phyloP scores from a whole-genome alignment of 2,329 filamentous ascomycete species.

The Teratosphaeriaceae sp. region DNA sequence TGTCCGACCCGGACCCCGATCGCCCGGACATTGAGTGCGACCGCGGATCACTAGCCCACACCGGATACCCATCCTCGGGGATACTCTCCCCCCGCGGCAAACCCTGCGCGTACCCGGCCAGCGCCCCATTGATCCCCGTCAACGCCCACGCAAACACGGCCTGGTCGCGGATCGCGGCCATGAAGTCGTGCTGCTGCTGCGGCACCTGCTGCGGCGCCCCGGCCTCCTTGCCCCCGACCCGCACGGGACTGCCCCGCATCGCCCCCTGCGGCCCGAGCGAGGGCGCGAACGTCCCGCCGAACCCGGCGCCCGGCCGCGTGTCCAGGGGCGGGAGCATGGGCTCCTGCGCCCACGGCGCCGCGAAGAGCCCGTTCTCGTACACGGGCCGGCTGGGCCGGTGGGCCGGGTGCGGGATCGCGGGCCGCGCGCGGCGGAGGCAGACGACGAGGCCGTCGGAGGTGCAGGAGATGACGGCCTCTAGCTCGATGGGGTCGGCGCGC shows the following conservation, averaged over 20 bases:
- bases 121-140: slow-evolving; percentile 69
- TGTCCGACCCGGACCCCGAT: no score
- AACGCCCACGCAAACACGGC: slow-evolving; percentile 85
- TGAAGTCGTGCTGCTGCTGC: slow-evolving; percentile 57
- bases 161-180: slow-evolving; percentile 75
- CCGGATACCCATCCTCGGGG: slow-evolving; percentile 53
- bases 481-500: slow-evolving; percentile 50
- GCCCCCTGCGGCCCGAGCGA: slow-evolving; percentile 28
- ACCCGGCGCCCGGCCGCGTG: slow-evolving; percentile 23
- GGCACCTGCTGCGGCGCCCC: no score
- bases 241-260: slow-evolving; percentile 10
- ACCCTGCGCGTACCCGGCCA: slow-evolving; percentile 59
- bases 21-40: no score
- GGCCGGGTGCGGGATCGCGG: slow-evolving; percentile 56
- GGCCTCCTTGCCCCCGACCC: slow-evolving; percentile 47
- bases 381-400: slow-evolving; percentile 38
- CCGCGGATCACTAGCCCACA: slow-evolving; percentile 46
- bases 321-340: slow-evolving; percentile 48
- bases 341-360: slow-evolving; percentile 70
- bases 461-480: slow-evolving; percentile 88
- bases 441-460: slow-evolving; percentile 84
- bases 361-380: slow-evolving; percentile 62
- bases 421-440: slow-evolving; percentile 66
- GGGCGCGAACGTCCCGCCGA: slow-evolving; percentile 30
- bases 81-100: slow-evolving; percentile 57